Evolutionary conservation across 2,329 filamentous ascomycete species (phyloP).

Genomic region (Juglanconis sp.): DNA sequence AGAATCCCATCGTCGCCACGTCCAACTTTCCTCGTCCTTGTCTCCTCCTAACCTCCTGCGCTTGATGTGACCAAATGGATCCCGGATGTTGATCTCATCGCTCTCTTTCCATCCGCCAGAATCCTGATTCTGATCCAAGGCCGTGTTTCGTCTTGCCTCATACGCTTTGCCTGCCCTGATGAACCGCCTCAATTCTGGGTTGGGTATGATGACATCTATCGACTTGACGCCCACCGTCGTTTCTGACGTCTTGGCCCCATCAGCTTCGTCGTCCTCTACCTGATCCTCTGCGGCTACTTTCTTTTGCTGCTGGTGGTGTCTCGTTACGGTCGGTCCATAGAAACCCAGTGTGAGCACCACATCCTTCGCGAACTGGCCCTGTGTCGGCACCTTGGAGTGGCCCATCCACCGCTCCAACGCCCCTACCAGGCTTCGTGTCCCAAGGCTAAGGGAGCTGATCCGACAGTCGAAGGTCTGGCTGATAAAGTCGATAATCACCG

Average conservation of each 20-base stretch:
- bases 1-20: constrained; percentile 35
- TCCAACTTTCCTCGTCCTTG: constrained; percentile 51
- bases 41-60: constrained; percentile 45
- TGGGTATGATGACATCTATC: constrained; percentile 51
- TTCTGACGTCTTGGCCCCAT: not conserved
- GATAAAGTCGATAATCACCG: constrained; percentile 49
- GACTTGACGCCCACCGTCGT: constrained; percentile 35
- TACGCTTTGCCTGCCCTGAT: constrained; percentile 35
- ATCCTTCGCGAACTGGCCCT: constrained; percentile 39
- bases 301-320: not conserved
- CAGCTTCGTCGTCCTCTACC: constrained; percentile 8
- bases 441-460: constrained; percentile 46
- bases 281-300: not conserved
- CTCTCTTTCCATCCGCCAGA: constrained; percentile 29
- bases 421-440: constrained; percentile 46
- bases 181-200: constrained; percentile 46
- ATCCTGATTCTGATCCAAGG: not conserved
- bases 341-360: constrained; percentile 51
- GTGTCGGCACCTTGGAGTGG: constrained; percentile 32
- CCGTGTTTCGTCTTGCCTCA: not conserved
- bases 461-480: constrained; percentile 54
- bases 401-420: constrained; percentile 52
- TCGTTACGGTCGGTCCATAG: constrained; percentile 31
- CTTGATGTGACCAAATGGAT: constrained; percentile 25
- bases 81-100: not conserved